A percentile compares a stretch with the other conserved stretches of the same genome.
phyloP scores from a whole-genome alignment of 345 rosid species.

The Arabidopsis thaliana region DNA sequence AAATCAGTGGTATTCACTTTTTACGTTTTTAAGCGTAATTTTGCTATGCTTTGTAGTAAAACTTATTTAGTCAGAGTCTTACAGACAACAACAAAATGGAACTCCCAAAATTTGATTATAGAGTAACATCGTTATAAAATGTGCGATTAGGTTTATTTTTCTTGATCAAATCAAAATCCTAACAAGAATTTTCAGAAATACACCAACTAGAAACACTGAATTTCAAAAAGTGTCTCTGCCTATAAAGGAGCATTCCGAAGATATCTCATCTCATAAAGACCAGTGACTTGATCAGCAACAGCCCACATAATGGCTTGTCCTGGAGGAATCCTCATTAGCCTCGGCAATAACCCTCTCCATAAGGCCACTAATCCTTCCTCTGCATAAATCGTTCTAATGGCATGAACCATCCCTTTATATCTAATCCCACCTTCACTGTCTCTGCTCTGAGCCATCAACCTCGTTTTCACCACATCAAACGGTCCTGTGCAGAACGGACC shows the following conservation, averaged over 20 bases:
- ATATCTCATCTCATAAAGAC: slow-evolving; percentile 76
- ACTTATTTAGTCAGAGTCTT: neutral
- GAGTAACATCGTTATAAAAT: neutral
- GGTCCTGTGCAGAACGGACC: slow-evolving; percentile 98
- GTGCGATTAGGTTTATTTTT: neutral
- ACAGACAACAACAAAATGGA: neutral
- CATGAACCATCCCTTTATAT: slow-evolving; percentile 94
- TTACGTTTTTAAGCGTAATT: too few relatives aligned
- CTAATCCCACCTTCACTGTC: slow-evolving; percentile 60
- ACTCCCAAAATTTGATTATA: neutral
- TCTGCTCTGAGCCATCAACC: slow-evolving; percentile 88
- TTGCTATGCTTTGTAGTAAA: neutral
- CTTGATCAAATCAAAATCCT: slow-evolving; percentile 11
- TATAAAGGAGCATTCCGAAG: slow-evolving; percentile 52
- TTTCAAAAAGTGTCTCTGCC: neutral
- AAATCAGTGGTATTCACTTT: neutral
- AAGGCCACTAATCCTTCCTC: slow-evolving; percentile 83
- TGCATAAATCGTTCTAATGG: slow-evolving; percentile 74
- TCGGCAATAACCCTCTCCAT: slow-evolving; percentile 94
- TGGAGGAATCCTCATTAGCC: slow-evolving; percentile 97
- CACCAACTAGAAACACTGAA: neutral
- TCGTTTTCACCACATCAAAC: slow-evolving; percentile 97
- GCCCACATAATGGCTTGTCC: slow-evolving; percentile 99
- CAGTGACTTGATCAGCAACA: slow-evolving; percentile 93
- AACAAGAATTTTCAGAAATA: neutral